Percentiles rank a stretch among this genome's conserved stretches.
These are phyloP conservation scores for Diaporthe citrichinensis DNA, from an alignment of 2,329 filamentous ascomycete species.

Conservation along the genomic window DNA sequence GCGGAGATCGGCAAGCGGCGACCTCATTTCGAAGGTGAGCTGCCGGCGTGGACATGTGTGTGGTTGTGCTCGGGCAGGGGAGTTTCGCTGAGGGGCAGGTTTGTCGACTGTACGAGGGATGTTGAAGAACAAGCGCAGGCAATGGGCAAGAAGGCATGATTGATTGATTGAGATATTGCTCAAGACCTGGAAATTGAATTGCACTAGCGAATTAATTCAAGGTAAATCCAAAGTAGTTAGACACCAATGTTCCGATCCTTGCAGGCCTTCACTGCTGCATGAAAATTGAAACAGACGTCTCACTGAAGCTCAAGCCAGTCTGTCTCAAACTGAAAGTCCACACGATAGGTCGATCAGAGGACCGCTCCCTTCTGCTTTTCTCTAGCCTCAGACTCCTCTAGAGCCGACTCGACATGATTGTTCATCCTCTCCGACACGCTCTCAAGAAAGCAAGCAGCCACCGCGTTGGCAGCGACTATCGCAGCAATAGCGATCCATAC, in stretches of 20 bases:
- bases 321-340: neutral
- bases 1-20: conserved; percentile 6
- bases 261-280: neutral
- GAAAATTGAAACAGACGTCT: neutral
- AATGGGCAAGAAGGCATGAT: neutral
- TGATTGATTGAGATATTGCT: too few species aligned
- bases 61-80: neutral
- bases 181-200: too few species aligned
- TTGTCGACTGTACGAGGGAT: conserved; percentile 23
- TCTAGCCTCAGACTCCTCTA: conserved; percentile 35
- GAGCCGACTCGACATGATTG: conserved; percentile 34
- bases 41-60: conserved; percentile 24
- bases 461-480: conserved; percentile 25
- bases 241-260: neutral
- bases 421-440: conserved; percentile 35
- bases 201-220: neutral
- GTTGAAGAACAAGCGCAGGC: conserved; percentile 15
- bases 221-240: neutral
- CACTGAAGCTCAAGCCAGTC: neutral
- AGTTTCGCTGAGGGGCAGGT: neutral
- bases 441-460: conserved; percentile 35
- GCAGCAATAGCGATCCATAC: conserved; percentile 36
- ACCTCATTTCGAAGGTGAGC: conserved; percentile 6
- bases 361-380: conserved; percentile 24
- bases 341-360: neutral